Evolutionary conservation across 2,329 filamentous ascomycete species (phyloP).

Genomic region (Pyrenophora tritici-repentis): DNA sequence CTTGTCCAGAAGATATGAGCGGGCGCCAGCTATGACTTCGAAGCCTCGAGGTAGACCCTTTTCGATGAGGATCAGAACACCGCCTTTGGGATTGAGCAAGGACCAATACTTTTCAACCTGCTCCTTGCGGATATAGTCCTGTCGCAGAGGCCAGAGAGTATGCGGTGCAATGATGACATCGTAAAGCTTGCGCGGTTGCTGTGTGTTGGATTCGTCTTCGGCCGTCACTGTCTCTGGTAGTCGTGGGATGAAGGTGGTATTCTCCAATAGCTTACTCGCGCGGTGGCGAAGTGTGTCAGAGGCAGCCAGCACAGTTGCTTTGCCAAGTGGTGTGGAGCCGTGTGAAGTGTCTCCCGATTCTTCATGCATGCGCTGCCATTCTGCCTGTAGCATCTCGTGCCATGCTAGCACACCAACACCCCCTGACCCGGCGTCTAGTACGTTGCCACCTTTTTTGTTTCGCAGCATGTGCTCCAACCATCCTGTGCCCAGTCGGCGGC

Average conservation of each 20-base stretch:
- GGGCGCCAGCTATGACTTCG: conserved; percentile 84
- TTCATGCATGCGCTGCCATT: conserved; percentile 73
- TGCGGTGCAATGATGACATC: conserved; percentile 92
- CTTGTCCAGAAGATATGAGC: conserved; percentile 75
- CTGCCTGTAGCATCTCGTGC: conserved; percentile 76
- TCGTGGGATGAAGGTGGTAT: conserved; percentile 90
- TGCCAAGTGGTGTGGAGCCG: conserved; percentile 63
- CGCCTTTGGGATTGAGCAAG: conserved; percentile 80
- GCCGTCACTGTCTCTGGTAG: conserved; percentile 84
- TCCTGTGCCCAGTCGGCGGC: conserved; percentile 70
- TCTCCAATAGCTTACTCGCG: conserved; percentile 75
- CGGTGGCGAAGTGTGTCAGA: conserved; percentile 76
- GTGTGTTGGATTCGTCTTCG: conserved; percentile 50
- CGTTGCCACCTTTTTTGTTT: conserved; percentile 62
- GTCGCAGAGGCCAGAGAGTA: conserved; percentile 73
- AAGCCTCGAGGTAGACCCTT: conserved; percentile 92
- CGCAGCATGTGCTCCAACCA: conserved; percentile 73
- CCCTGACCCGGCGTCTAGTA: conserved; percentile 76
- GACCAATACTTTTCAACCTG: conserved; percentile 89
- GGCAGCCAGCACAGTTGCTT: conserved; percentile 79
- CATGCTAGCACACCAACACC: conserved; percentile 77
- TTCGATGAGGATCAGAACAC: conserved; percentile 84
- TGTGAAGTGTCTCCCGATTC: conserved; percentile 27
- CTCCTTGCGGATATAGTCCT: conserved; percentile 76
- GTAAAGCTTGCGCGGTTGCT: conserved; percentile 70